Evolutionary conservation across 805 yeast species (phyloP), one percentile per base, ranked within the genome.

Genomic region (Nakazawaea pomicola): DNA sequence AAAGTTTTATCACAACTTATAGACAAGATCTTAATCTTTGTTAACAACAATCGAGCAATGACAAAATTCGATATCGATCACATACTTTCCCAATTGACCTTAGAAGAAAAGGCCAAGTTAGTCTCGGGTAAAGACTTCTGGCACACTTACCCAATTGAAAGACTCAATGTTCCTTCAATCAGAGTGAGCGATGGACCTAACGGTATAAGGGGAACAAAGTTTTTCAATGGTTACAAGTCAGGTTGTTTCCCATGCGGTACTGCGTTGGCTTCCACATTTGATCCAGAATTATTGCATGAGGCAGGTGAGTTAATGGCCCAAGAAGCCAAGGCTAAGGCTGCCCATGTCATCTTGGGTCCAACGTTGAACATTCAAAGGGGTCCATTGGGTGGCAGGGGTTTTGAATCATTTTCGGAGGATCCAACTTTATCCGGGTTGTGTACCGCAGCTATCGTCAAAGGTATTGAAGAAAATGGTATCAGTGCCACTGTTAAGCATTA

Each of bases 401-500:
- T 67, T 47, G 74, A 68, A 48, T 57, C 65, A 17, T 68, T 60
- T 51, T 56, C 66, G 16, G 73, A 68, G 47, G 74, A 68, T 46
- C 73, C 72, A 1, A 51, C 55, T 14, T 52, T 72, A 24, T 55
- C 74, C 6, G 78, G 78, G 43, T 41, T 57, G 11, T 64, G 57
- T 14, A 70, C 83, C 27, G 66, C 77, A n/a, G 56, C 64, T 12
- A 60, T 73, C 29, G 61, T 78, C 44, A 61, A 65, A 33, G 86
- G 86, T 29, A 68, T 80, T 40, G 85, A 79, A 54, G 51, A 57
- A 27, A 56, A 62, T 36, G 67, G 71, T 34, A 61, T 79, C 31
- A 67, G 69, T 36, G 81, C 83, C 8, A 70, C 79, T 27, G 62
- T 78, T 50, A 80, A 80, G 58, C 86, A 80, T 56, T 80, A 57